Evolutionary conservation across 176 grass and related monocot genomes (phyloP).

Genomic region (Oryza meyeriana): DNA sequence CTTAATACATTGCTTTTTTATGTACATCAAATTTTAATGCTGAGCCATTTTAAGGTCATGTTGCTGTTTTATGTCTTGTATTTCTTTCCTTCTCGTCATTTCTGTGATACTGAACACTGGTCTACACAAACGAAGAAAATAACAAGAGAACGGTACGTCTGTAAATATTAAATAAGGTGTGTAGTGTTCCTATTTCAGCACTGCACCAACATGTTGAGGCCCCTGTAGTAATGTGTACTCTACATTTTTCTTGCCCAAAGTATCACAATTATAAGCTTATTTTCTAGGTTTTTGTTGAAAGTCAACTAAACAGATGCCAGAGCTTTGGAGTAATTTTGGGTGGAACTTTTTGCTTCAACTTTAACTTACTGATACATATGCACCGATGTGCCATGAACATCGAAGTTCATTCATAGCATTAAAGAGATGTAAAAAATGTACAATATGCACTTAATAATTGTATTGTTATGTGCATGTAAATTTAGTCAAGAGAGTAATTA

Average conservation of each 20-base stretch:
- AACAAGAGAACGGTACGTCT: neutral
- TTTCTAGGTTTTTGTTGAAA: neutral
- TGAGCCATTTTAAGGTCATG: neutral
- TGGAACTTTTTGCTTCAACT: neutral
- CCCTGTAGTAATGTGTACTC: neutral
- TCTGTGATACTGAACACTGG: neutral
- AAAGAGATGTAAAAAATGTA: neutral
- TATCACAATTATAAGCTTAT: neutral
- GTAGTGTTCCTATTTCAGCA: neutral
- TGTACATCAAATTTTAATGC: neutral
- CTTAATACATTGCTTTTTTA: neutral
- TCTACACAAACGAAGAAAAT: neutral
- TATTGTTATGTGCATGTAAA: neutral
- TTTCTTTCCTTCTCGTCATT: neutral
- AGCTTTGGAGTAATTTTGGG: neutral
- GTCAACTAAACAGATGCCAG: neutral
- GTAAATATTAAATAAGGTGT: neutral
- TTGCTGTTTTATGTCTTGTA: neutral
- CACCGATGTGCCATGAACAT: neutral
- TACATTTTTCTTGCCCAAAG: neutral
- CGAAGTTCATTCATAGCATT: neutral
- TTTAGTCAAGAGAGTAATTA: neutral
- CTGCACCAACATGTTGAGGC: neutral
- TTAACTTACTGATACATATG: neutral
- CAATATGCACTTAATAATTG: neutral